Percentiles rank a stretch among this genome's conserved stretches.
phyloP scores from a whole-genome alignment of 805 yeast genomes.

The Schizosaccharomyces lindneri region DNA sequence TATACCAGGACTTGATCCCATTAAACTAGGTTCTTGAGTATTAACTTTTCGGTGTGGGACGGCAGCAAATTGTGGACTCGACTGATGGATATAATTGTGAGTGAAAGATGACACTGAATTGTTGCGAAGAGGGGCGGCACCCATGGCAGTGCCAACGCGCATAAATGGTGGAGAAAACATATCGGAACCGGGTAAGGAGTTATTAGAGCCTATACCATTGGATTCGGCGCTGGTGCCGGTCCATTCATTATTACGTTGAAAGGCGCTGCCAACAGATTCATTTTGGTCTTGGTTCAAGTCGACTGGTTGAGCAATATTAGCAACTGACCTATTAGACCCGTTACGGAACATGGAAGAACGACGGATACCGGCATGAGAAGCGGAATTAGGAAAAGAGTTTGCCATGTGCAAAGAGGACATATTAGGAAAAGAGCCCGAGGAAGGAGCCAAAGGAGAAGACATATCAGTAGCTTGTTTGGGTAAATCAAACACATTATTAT shows the following conservation, averaged over 20 bases:
- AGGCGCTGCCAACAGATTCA: neutral
- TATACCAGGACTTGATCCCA: neutral
- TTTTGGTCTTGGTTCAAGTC: neutral
- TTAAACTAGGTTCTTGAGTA: neutral
- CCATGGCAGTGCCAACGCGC: conserved; percentile 1
- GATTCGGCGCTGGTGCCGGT: neutral
- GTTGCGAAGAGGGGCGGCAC: neutral
- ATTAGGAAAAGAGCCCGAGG: neutral
- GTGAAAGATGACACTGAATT: neutral
- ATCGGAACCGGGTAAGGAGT: neutral
- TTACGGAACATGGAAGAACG: neutral
- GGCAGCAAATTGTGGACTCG: neutral
- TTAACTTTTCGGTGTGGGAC: neutral
- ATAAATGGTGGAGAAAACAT: neutral
- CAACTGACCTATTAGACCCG: neutral
- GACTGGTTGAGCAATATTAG: neutral
- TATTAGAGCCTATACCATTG: neutral
- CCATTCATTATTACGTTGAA: neutral
- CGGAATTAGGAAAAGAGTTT: neutral
- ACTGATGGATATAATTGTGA: neutral
- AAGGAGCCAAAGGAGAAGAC: neutral
- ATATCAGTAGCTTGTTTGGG: neutral
- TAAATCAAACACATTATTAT: neutral
- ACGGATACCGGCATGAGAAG: neutral
- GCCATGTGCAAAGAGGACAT: neutral